Evolutionary conservation across 495 filamentous ascomycete species (phyloP).

Genomic region (Podospora sp.): DNA sequence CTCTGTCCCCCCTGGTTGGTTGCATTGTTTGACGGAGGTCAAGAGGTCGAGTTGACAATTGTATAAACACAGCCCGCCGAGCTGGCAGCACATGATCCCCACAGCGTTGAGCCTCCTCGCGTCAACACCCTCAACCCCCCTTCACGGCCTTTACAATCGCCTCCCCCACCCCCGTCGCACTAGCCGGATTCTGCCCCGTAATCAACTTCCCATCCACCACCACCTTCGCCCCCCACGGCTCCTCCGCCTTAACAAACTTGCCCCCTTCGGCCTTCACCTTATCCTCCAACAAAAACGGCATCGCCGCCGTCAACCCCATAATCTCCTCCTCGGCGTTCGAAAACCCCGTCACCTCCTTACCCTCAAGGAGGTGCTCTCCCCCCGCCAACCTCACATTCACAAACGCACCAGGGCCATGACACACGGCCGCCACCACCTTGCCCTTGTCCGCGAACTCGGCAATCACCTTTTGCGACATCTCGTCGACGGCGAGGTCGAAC

Average conservation of each 20-base stretch:
- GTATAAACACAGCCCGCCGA: neutral
- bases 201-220: conserved; percentile 65
- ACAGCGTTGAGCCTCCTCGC: too few species aligned
- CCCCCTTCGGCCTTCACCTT: conserved; percentile 55
- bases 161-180: conserved; percentile 61
- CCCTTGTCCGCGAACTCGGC: conserved; percentile 61
- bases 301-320: conserved; percentile 44
- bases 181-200: conserved; percentile 76
- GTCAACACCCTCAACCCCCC: conserved; percentile 12
- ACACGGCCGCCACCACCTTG: conserved; percentile 68
- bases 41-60: neutral
- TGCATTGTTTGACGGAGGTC: neutral
- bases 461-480: conserved; percentile 57
- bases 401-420: conserved; percentile 68
- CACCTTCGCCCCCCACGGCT: conserved; percentile 63
- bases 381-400: conserved; percentile 56
- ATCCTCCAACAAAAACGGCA: conserved; percentile 71
- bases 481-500: conserved; percentile 64
- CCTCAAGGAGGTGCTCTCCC: conserved; percentile 56
- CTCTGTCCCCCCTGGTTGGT: neutral
- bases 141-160: conserved; percentile 40
- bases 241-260: conserved; percentile 59
- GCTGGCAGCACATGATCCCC: too few species aligned
- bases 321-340: conserved; percentile 68
- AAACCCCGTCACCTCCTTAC: conserved; percentile 66